Percentiles rank a stretch among this genome's conserved stretches.
phyloP scores from a whole-genome alignment of 2,329 filamentous ascomycete genomes.

The Aureobasidium melanogenum region DNA sequence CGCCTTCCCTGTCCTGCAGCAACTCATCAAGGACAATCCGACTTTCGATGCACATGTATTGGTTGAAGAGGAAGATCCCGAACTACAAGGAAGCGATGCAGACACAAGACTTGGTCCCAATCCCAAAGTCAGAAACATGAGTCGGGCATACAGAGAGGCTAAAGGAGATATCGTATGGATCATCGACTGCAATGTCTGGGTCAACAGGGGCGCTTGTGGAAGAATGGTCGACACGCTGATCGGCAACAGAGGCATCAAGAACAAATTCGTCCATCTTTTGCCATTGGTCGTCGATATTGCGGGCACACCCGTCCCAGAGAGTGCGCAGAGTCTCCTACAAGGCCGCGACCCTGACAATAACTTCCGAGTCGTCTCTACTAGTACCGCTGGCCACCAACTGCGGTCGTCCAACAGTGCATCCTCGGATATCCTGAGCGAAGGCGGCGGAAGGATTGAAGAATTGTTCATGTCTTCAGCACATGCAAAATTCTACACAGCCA shows the following conservation, averaged over 20 bases:
- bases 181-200: slow-evolving; percentile 94
- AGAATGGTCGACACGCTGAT: slow-evolving; percentile 84
- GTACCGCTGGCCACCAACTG: slow-evolving; percentile 17
- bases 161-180: slow-evolving; percentile 87
- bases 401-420: not conserved
- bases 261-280: slow-evolving; percentile 92
- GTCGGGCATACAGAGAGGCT: slow-evolving; percentile 81
- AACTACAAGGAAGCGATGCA: slow-evolving; percentile 48
- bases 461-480: slow-evolving; percentile 90
- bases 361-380: slow-evolving; percentile 17
- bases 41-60: slow-evolving; percentile 61
- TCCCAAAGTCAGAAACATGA: slow-evolving; percentile 97
- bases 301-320: slow-evolving; percentile 20
- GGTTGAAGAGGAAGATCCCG: slow-evolving; percentile 72
- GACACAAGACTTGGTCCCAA: slow-evolving; percentile 66
- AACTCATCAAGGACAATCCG: slow-evolving; percentile 65
- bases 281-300: slow-evolving; percentile 74
- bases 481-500: slow-evolving; percentile 95
- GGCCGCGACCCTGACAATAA: slow-evolving; percentile 1
- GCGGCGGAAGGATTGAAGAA: slow-evolving; percentile 82
- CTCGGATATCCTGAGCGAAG: slow-evolving; percentile 24
- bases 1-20: slow-evolving; percentile 63
- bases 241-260: slow-evolving; percentile 50
- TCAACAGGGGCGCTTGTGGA: slow-evolving; percentile 66
- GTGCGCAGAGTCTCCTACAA: slow-evolving; percentile 18